These are phyloP conservation scores for Aspergillus bridgeri DNA, from an alignment of 495 filamentous ascomycete species.

Conservation along the genomic window DNA sequence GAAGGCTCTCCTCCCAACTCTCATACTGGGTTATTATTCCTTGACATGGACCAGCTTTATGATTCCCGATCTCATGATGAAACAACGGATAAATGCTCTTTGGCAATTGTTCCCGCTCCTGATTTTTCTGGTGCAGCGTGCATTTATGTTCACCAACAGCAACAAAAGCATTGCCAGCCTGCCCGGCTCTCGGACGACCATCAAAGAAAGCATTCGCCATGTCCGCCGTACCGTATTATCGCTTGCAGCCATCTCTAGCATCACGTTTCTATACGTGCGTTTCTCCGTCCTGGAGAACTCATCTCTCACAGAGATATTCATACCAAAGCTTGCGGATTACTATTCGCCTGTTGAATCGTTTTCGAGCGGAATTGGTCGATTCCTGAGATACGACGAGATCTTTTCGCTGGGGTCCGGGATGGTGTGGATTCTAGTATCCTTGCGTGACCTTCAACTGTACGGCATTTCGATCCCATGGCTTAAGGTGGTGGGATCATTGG, in stretches of 20 bases:
- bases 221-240: constrained; percentile 3
- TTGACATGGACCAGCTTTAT: constrained; percentile 11
- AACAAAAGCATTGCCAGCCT: too few relatives aligned
- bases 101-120: constrained; percentile 25
- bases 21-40: constrained; percentile 12
- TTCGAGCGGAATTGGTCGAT: constrained; percentile 4
- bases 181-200: too few relatives aligned
- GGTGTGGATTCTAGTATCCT: constrained; percentile 13
- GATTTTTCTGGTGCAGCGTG: constrained; percentile 13
- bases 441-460: constrained; percentile 14
- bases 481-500: constrained; percentile 5
- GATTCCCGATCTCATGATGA: constrained; percentile 4
- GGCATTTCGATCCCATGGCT: constrained; percentile 11
- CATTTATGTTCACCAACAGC: too few relatives aligned
- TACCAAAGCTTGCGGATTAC: neutral
- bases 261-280: constrained; percentile 10
- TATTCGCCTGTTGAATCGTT: constrained; percentile 8
- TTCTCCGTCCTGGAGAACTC: neutral
- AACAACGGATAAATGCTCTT: constrained; percentile 12
- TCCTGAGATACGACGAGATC: constrained; percentile 21
- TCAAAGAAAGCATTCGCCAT: neutral
- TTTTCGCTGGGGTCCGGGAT: constrained; percentile 12
- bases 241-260: constrained; percentile 6
- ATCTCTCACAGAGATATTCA: constrained; percentile 7
- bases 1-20: neutral